These are phyloP conservation scores for Penicillium verrucosum DNA, from an alignment of 2,329 filamentous ascomycete genomes.

Conservation along the genomic window DNA sequence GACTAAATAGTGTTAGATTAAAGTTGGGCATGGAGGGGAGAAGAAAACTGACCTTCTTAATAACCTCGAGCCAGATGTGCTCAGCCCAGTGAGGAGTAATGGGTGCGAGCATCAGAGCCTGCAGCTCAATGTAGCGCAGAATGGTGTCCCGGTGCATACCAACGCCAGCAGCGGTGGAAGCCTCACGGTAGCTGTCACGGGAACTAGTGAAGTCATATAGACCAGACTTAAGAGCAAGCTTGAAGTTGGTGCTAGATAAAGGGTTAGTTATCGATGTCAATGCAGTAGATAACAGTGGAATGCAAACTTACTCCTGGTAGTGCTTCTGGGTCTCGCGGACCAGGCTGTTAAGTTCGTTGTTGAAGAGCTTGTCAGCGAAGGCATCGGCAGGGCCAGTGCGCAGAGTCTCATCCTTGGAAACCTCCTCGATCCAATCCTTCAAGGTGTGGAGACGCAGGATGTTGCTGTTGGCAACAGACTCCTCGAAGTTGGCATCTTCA, in stretches of 20 bases:
- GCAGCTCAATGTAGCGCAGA: conserved; percentile 77
- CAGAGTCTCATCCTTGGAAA: conserved; percentile 69
- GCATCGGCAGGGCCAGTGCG: conserved; percentile 70
- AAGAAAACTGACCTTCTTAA: conserved; percentile 57
- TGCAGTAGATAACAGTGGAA: not conserved
- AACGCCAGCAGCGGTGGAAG: conserved; percentile 69
- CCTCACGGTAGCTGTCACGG: conserved; percentile 86
- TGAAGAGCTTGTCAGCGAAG: conserved; percentile 85
- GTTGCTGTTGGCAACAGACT: conserved; percentile 86
- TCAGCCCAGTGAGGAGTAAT: conserved; percentile 93
- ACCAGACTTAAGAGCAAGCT: conserved; percentile 77
- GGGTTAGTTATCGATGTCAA: conserved; percentile 13
- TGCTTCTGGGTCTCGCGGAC: conserved; percentile 75
- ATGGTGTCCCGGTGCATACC: conserved; percentile 84
- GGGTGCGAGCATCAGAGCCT: conserved; percentile 75
- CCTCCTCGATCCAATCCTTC: conserved; percentile 89
- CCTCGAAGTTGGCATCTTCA: conserved; percentile 95
- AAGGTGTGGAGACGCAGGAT: conserved; percentile 81
- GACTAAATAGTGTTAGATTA: conserved; percentile 42
- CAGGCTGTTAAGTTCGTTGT: conserved; percentile 85
- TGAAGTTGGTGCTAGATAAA: conserved; percentile 64
- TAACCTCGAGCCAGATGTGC: conserved; percentile 88
- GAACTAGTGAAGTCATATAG: conserved; percentile 90
- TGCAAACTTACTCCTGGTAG: conserved; percentile 61
- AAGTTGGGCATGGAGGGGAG: not conserved